Evolutionary conservation across 495 filamentous ascomycete species (phyloP), one percentile per base, ranked within the genome.

Genomic region (Aspergillus wentii): DNA sequence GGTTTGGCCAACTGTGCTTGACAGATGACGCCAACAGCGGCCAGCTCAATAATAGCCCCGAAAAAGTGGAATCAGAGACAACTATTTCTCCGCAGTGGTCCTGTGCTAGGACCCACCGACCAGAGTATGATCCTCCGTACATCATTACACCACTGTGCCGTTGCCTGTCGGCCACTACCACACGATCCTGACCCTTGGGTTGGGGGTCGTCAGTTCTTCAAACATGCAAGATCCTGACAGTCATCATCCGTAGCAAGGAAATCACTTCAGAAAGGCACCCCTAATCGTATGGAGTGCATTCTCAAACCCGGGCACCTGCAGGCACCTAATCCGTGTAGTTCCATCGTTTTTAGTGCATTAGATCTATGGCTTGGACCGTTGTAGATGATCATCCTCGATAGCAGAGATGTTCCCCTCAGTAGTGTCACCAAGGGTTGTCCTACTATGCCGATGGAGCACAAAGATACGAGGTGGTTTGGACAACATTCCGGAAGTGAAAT

Each of bases 11-110:
- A n/a, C n/a, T n/a, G 33, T 32, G 30, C 36, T 48, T 39, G 41
- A 45, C 30, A 41, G 41, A 42, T 49, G 43, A 48, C 44, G 41
- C 44, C 42, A 48, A n/a, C n/a, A n/a, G n/a, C n/a, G n/a, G n/a
- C n/a, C n/a, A n/a, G 23, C 29, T 40, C 33, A 49, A 40, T 40
- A 33, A 36, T n/a, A n/a, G n/a, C n/a, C 32, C 47, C 44, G 39
- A 39, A 38, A 32, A 31, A 33, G 35, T 33, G 43, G 37, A 50
- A 41, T 50, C 40, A 41, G 20, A 44, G 40, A 37, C 43, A 38
- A 33, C 35, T 49, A 49, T 50, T n/a, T 51, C 48, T 49, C 45
- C 48, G 45, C 35, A 23, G 37, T 36, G 32, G 30, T 33, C 33
- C 46, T 36, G 18, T 30, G 20, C 21, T 22, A 6, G 14, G 40